These are phyloP conservation scores for Ilex aquifolium DNA, from an alignment of 257 asterid species.

Conservation along the genomic window DNA sequence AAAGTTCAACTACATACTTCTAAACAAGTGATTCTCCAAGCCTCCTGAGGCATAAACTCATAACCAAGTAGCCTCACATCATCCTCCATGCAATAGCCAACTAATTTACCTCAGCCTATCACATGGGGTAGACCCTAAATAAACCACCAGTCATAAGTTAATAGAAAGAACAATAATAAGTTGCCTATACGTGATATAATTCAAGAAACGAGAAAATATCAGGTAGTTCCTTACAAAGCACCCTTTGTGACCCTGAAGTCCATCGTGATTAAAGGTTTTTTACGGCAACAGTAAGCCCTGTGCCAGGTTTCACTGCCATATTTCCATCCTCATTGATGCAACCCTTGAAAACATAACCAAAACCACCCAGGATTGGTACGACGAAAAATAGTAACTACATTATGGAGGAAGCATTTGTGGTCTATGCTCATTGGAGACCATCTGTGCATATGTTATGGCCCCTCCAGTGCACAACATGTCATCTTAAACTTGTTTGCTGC, in stretches of 20 bases:
- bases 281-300: conserved; percentile 82
- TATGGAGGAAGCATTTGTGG: too few species aligned
- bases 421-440: too few species aligned
- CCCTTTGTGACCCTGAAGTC: conserved; percentile 93
- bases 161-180: background rate
- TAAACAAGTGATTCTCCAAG: conserved; percentile 91
- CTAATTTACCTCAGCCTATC: conserved; percentile 72
- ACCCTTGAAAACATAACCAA: conserved; percentile 87
- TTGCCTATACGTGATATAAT: background rate
- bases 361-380: conserved; percentile 41
- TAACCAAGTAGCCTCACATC: conserved; percentile 77
- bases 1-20: conserved; percentile 40
- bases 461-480: too few species aligned
- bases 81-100: conserved; percentile 84
- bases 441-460: too few species aligned
- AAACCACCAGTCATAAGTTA: background rate
- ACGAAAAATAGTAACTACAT: too few species aligned
- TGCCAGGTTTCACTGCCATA: conserved; percentile 63
- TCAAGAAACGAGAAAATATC: background rate
- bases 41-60: conserved; percentile 87
- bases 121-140: conserved; percentile 6
- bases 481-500: too few species aligned
- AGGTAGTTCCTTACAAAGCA: conserved; percentile 58
- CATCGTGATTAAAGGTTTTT: conserved; percentile 78
- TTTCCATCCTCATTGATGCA: conserved; percentile 67